phyloP scores from a whole-genome alignment of 495 filamentous ascomycete genomes.

The Lepidopterella palustris region DNA sequence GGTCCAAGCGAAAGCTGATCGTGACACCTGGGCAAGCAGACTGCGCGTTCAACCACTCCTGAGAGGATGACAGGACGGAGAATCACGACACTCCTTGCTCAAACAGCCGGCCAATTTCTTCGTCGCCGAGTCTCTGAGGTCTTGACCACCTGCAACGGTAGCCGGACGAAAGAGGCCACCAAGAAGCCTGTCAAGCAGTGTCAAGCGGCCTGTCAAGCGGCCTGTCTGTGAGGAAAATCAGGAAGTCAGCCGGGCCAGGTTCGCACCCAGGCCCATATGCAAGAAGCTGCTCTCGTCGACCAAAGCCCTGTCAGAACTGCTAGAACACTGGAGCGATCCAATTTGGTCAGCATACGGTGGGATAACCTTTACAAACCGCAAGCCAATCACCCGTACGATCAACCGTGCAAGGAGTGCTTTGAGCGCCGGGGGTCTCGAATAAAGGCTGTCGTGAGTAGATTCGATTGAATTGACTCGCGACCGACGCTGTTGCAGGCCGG shows the following conservation, averaged over 20 bases:
- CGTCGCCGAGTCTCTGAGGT: neutral
- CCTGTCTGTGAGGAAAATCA: neutral
- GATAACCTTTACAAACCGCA: neutral
- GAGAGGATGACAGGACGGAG: too few species aligned
- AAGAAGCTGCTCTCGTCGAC: slow-evolving; percentile 23
- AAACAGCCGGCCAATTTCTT: neutral
- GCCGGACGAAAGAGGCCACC: too few species aligned
- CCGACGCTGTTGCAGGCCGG: slow-evolving; percentile 25
- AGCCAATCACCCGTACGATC: slow-evolving; percentile 17
- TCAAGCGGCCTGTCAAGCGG: too few species aligned
- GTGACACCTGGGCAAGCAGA: neutral
- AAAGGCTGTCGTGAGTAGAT: slow-evolving; percentile 12
- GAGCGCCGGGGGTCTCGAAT: slow-evolving; percentile 17
- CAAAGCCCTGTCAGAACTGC: slow-evolving; percentile 14
- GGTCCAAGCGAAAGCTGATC: slow-evolving; percentile 15
- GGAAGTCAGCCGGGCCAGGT: slow-evolving; percentile 3
- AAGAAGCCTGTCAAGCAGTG: too few species aligned
- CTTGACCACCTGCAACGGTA: too few species aligned
- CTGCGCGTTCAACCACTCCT: too few species aligned
- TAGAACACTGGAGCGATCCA: slow-evolving; percentile 14
- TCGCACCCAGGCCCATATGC: slow-evolving; percentile 22
- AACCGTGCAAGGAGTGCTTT: slow-evolving; percentile 10
- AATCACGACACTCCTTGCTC: too few species aligned
- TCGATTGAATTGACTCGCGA: slow-evolving; percentile 18
- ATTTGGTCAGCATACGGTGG: slow-evolving; percentile 2